Evolutionary conservation across 192 early-diverging fungal species (phyloP), one percentile per base, ranked within the genome.

Genomic region (Linnemannia exigua): DNA sequence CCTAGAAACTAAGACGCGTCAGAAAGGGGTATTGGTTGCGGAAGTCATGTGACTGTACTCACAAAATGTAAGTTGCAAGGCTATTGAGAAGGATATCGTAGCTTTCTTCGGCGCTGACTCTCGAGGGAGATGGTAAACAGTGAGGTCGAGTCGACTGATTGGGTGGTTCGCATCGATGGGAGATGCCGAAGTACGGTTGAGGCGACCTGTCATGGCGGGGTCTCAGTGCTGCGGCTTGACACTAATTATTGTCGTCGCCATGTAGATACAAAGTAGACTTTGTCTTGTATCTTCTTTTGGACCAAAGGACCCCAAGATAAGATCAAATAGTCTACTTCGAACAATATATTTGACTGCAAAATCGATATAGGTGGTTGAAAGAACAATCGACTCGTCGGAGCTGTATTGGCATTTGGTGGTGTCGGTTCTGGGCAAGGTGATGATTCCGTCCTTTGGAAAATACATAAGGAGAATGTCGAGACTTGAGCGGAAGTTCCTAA

Each of bases 241-340:
- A 16, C n/a, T 31, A 36, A 75, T 66, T 0, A 25, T 41, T 47
- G 41, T 12, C 15, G 38, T 63, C 25, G 48, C 8, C n/a, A 47
- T 8, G 11, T 75, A 75, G 38, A 25, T 75, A 25, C 74, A 75
- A 36, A 75, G 58, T 67, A 75, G 61, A 28, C 74, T 41, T 25
- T 19, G 66, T 1, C 61, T 25, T 19, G 66, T 1, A 37, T 41
- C 17, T 16, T 20, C 52, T 15, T 19, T 22, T 38, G 20, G 15
- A 46, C 1, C 36, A 20, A 36, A 22, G 17, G 47, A 8, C 0
- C 17, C 33, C 54, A 75, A 5, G 20, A 5, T 19, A 58, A 75
- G 0, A 28, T 22, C 14, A 75, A 31, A 11, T 63, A n/a, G 38
- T 66, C 61, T 6, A 67, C 44, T 15, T 28, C 47, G 58, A 31